Evolutionary conservation across 2,329 filamentous ascomycete genomes (phyloP).

Genomic region (Fusarium mangiferae): DNA sequence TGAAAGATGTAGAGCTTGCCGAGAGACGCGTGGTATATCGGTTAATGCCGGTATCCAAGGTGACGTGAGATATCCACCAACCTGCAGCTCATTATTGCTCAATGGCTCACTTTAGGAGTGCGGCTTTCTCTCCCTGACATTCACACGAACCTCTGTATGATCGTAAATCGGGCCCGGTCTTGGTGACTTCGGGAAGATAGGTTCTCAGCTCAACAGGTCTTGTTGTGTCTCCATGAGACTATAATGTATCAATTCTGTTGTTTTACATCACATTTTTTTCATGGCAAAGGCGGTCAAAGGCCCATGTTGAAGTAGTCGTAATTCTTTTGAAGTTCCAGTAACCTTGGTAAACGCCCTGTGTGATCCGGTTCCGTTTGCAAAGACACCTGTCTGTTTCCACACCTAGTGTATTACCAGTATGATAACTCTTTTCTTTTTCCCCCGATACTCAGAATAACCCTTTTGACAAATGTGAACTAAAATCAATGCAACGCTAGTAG

Average conservation of each 20-base stretch:
- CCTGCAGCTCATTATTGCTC: background rate
- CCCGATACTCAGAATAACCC: slow-evolving; percentile 18
- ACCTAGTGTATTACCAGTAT: slow-evolving; percentile 35
- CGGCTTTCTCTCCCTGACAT: background rate
- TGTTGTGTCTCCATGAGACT: background rate
- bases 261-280: background rate
- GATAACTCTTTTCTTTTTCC: slow-evolving; percentile 19
- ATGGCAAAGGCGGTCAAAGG: background rate
- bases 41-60: background rate
- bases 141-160: background rate
- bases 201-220: background rate
- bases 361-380: slow-evolving; percentile 35
- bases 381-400: slow-evolving; percentile 38
- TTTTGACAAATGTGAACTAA: slow-evolving; percentile 19
- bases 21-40: slow-evolving; percentile 11
- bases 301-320: slow-evolving; percentile 5
- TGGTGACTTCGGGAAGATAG: background rate
- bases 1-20: slow-evolving; percentile 6
- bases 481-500: slow-evolving; percentile 43
- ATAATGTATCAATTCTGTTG: background rate
- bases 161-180: background rate
- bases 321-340: slow-evolving; percentile 28
- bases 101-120: background rate
- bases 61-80: background rate
- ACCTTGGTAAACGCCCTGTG: slow-evolving; percentile 37